Evolutionary conservation across 805 yeast genomes (phyloP).

Genomic region (Ogataea glucozyma): DNA sequence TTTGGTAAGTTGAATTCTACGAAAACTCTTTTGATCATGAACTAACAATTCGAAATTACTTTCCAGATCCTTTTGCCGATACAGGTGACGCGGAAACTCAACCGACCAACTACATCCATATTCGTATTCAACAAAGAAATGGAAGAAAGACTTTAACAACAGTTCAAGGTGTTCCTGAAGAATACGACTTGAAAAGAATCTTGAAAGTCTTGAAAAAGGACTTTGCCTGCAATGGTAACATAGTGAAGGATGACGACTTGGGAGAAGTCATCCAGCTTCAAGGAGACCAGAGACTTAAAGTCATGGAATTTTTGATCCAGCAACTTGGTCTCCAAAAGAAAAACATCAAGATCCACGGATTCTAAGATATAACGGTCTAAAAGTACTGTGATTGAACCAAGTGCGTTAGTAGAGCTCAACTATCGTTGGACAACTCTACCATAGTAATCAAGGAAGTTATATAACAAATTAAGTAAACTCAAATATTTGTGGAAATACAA

Average conservation of each 20-base stretch:
- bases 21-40: neutral
- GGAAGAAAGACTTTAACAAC: constrained; percentile 99
- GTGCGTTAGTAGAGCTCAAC: no score
- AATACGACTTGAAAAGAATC: constrained; percentile 92
- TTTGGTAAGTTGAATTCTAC: constrained; percentile 48
- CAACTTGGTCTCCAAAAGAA: constrained; percentile 91
- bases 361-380: no score
- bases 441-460: no score
- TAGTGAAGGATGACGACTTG: constrained; percentile 92
- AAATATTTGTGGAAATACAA: no score
- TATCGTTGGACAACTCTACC: no score
- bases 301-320: constrained; percentile 84
- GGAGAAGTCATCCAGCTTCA: constrained; percentile 97
- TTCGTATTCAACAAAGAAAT: constrained; percentile 99
- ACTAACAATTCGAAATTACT: neutral
- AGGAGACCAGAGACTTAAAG: constrained; percentile 98
- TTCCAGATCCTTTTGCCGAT: constrained; percentile 94
- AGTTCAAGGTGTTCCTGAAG: constrained; percentile 95
- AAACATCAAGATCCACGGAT: constrained; percentile 97
- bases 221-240: constrained; percentile 98
- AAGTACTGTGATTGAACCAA: no score
- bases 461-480: no score
- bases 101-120: constrained; percentile 92
- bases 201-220: constrained; percentile 94
- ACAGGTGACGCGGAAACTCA: constrained; percentile 99